These are phyloP conservation scores for Agrocybe pediades DNA, from an alignment of 768 basidiomycete species.

Conservation along the genomic window DNA sequence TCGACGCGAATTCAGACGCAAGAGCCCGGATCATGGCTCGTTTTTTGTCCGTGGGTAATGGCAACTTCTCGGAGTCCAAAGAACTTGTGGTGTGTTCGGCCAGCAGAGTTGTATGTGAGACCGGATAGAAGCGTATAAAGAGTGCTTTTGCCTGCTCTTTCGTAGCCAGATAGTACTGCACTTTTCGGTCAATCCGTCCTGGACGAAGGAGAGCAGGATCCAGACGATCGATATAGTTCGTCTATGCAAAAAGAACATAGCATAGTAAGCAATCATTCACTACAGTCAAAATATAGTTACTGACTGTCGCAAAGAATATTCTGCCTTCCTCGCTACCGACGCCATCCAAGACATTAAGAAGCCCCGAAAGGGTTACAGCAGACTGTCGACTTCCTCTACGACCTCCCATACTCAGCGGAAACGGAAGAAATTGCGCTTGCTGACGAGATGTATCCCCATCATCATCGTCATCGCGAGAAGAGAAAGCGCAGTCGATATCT, in stretches of 20 bases:
- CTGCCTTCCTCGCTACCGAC: slow-evolving; percentile 64
- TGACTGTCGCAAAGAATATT: slow-evolving; percentile 59
- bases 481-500: slow-evolving; percentile 64
- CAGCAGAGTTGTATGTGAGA: slow-evolving; percentile 21
- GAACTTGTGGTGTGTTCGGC: slow-evolving; percentile 16
- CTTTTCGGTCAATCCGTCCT: slow-evolving; percentile 56
- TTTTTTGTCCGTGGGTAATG: slow-evolving; percentile 18
- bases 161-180: slow-evolving; percentile 53
- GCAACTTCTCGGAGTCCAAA: not conserved
- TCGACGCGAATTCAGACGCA: slow-evolving; percentile 40
- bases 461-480: slow-evolving; percentile 41
- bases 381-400: slow-evolving; percentile 21
- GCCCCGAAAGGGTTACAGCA: slow-evolving; percentile 52
- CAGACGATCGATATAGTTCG: slow-evolving; percentile 42
- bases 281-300: slow-evolving; percentile 14
- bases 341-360: slow-evolving; percentile 62
- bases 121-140: slow-evolving; percentile 53
- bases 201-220: slow-evolving; percentile 59
- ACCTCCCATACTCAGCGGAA: slow-evolving; percentile 11
- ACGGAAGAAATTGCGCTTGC: not conserved
- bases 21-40: slow-evolving; percentile 26
- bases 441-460: slow-evolving; percentile 2
- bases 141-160: slow-evolving; percentile 46
- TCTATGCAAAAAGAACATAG: not conserved
- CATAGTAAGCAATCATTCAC: not conserved